Conservation (phyloP, 768 basidiomycete genomes). For the Boletus subparvulus region DNA sequence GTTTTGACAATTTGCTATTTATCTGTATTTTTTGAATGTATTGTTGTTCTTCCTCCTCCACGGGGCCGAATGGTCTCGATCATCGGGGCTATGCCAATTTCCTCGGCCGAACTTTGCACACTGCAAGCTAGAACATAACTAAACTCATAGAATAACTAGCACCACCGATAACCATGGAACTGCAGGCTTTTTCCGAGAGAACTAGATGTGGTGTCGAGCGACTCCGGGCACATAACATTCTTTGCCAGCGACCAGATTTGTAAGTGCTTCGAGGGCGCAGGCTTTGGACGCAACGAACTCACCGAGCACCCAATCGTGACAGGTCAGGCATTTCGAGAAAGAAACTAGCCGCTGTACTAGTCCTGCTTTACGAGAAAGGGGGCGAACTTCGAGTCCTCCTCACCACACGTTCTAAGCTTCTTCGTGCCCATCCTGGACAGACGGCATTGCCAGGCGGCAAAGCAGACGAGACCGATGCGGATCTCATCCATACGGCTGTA, state of each 20-base stretch:
- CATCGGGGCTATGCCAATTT: background rate
- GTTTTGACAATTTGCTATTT: slow-evolving; percentile 18
- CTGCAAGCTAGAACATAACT: too few species aligned
- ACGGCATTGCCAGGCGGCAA: slow-evolving; percentile 85
- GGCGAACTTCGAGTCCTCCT: slow-evolving; percentile 72
- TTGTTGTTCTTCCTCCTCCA: background rate
- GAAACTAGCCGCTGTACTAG: slow-evolving; percentile 73
- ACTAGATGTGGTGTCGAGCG: slow-evolving; percentile 39
- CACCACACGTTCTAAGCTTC: slow-evolving; percentile 78
- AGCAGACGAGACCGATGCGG: slow-evolving; percentile 62
- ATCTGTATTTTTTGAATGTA: slow-evolving; percentile 25
- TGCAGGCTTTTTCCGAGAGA: slow-evolving; percentile 13
- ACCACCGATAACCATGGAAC: slow-evolving; percentile 4
- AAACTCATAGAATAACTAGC: background rate
- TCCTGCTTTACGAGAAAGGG: slow-evolving; percentile 72
- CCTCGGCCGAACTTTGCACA: background rate
- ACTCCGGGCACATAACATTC: slow-evolving; percentile 30
- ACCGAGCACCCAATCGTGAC: background rate
- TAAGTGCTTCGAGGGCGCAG: slow-evolving; percentile 36
- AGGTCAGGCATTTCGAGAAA: slow-evolving; percentile 37
- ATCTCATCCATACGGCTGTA: slow-evolving; percentile 74
- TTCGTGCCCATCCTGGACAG: slow-evolving; percentile 76
- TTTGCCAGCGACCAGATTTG: slow-evolving; percentile 46
- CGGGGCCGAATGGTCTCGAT: too few species aligned
- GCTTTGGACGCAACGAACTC: background rate